Evolutionary conservation across 2,329 filamentous ascomycete species (phyloP).

Genomic region (Fusarium zealandicum): DNA sequence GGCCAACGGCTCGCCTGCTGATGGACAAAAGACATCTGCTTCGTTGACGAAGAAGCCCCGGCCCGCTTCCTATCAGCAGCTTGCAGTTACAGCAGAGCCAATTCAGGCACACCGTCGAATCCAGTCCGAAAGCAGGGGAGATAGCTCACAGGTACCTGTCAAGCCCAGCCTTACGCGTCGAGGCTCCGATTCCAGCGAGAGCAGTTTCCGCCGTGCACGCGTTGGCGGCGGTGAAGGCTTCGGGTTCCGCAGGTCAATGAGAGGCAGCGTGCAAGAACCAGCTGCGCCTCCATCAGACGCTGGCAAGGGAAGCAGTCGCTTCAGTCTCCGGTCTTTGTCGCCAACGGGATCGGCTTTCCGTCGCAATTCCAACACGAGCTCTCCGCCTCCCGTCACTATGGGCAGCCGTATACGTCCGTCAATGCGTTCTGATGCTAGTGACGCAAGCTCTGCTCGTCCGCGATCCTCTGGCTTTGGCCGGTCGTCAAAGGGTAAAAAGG

Average conservation of each 20-base stretch:
- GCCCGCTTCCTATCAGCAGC: slow-evolving; percentile 44
- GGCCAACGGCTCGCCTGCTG: slow-evolving; percentile 18
- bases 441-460: slow-evolving; percentile 47
- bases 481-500: slow-evolving; percentile 42
- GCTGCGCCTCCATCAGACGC: slow-evolving; percentile 41
- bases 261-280: slow-evolving; percentile 47
- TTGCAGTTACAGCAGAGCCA: slow-evolving; percentile 17
- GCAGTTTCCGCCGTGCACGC: slow-evolving; percentile 78
- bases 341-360: slow-evolving; percentile 65
- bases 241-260: slow-evolving; percentile 78
- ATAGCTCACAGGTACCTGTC: slow-evolving; percentile 27
- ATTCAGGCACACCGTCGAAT: slow-evolving; percentile 35
- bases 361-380: slow-evolving; percentile 47
- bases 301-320: slow-evolving; percentile 58
- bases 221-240: slow-evolving; percentile 57
- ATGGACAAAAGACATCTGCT: slow-evolving; percentile 6
- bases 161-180: slow-evolving; percentile 57
- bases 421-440: slow-evolving; percentile 52
- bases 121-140: slow-evolving; percentile 37
- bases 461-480: slow-evolving; percentile 55
- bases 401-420: slow-evolving; percentile 54
- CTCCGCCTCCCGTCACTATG: slow-evolving; percentile 49
- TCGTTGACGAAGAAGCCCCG: slow-evolving; percentile 25
- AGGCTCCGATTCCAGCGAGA: slow-evolving; percentile 74
- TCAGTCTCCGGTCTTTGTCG: slow-evolving; percentile 75